Evolutionary conservation across 495 filamentous ascomycete species (phyloP), one percentile per base, ranked within the genome.

Genomic region (Xylaria acuta): DNA sequence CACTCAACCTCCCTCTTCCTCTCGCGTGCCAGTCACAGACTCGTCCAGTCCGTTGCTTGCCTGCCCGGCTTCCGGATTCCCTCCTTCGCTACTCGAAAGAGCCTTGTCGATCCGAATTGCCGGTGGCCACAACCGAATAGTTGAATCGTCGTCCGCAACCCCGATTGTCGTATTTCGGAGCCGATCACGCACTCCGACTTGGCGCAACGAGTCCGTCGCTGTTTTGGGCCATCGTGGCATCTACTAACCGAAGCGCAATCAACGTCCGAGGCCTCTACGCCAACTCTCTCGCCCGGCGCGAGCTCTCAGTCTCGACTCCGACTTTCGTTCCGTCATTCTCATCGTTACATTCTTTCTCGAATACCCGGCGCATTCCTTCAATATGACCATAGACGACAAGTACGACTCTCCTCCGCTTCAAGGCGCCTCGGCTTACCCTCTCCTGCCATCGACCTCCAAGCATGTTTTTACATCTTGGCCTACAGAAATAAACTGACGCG

Each of bases 381-480:
- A 82, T 80, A 91, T 83, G 75, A 94, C 93, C 89, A 72, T 95
- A 81, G 91, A 94, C 83, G 93, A 97, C 80, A 97, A 96, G 93
- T 97, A 92, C 75, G 81, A 75, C 73, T 71, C 25, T 32, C 59
- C 51, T 67, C 49, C 49, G 67, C 56, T 43, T 64, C 66, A 53
- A 73, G 32, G 40, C 65, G 64, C 67, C 60, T 64, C 38, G 51
- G 53, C 27, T n/a, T 36, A 67, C 43, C 47, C n/a, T 34, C 20
- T 30, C 59, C 56, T 38, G 47, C 45, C 36, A 8, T 56, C 69
- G 18, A 70, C 58, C 51, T 53, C 70, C 59, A 56, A 7, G 34
- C 20, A n/a, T 18, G 7, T 22, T 32, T 1, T 41, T 30, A 25
- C 36, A 64, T 64, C 9, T 27, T 14, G 6, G 20, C 47, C 18